phyloP scores from a whole-genome alignment of 495 filamentous ascomycete genomes.

The Sordaria brevicollis region DNA sequence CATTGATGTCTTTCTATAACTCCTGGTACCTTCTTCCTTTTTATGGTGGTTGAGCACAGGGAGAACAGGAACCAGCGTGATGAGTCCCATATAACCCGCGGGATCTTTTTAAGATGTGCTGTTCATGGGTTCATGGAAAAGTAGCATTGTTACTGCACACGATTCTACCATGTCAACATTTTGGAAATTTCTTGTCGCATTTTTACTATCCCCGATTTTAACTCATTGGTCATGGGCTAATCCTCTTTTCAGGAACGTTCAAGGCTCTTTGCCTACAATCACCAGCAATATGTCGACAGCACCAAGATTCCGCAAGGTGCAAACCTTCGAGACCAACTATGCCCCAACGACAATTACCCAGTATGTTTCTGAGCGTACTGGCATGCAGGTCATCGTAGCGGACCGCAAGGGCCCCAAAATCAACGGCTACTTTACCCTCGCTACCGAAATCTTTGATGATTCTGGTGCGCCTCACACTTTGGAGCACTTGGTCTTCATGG shows the following conservation, averaged over 20 bases:
- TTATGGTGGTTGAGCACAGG: not conserved
- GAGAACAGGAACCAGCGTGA: not conserved
- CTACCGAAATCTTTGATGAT: conserved; percentile 95
- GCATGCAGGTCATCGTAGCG: conserved; percentile 87
- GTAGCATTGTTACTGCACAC: not conserved
- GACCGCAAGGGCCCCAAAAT: conserved; percentile 90
- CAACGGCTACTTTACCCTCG: conserved; percentile 86
- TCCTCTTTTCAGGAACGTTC: conserved; percentile 8
- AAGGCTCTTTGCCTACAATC: conserved; percentile 8
- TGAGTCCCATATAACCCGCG: not conserved
- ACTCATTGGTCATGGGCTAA: conserved; percentile 10
- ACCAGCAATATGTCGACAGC: conserved; percentile 24
- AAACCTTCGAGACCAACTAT: conserved; percentile 81
- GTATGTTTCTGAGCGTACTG: conserved; percentile 69
- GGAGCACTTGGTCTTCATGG: conserved; percentile 97
- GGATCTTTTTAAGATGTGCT: not conserved
- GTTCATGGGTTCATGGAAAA: not conserved
- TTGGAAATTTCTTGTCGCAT: not conserved
- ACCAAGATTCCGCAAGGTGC: conserved; percentile 67
- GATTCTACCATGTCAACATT: not conserved
- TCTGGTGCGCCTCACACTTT: conserved; percentile 92
- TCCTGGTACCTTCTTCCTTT: not conserved
- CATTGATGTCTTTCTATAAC: not conserved
- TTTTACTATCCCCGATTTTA: not conserved
- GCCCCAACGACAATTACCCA: conserved; percentile 75